phyloP scores from a whole-genome alignment of 2,329 filamentous ascomycete species.

The Clonostachys rosea region DNA sequence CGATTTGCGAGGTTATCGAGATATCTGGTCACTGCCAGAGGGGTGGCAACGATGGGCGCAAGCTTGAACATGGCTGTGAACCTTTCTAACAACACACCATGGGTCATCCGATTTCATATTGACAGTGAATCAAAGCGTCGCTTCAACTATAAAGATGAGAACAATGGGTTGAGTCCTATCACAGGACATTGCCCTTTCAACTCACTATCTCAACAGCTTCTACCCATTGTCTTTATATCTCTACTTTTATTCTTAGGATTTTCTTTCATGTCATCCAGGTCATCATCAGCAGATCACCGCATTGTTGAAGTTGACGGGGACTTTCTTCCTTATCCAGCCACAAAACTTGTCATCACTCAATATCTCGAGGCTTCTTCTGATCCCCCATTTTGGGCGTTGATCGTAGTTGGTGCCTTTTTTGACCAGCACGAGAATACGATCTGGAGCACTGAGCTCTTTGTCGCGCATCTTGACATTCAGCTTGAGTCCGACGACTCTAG shows the following conservation, averaged over 20 bases:
- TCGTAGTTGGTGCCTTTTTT: slow-evolving; percentile 42
- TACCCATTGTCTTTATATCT: neutral
- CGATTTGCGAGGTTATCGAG: too few relatives aligned
- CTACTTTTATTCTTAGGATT: neutral
- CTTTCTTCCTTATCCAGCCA: slow-evolving; percentile 36
- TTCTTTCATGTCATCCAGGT: slow-evolving; percentile 1
- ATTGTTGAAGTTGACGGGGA: slow-evolving; percentile 6
- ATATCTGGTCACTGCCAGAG: too few relatives aligned
- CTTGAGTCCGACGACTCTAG: slow-evolving; percentile 1
- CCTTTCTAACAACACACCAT: too few relatives aligned
- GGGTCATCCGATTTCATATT: too few relatives aligned
- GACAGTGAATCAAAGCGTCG: too few relatives aligned
- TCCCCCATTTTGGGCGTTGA: slow-evolving; percentile 35
- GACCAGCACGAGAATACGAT: slow-evolving; percentile 30
- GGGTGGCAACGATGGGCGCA: too few relatives aligned
- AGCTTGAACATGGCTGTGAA: too few relatives aligned
- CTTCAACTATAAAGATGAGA: too few relatives aligned
- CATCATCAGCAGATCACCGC: neutral
- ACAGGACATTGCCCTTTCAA: neutral
- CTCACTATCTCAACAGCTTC: neutral
- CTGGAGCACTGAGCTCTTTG: slow-evolving; percentile 41
- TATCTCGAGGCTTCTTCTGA: slow-evolving; percentile 16
- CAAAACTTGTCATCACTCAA: slow-evolving; percentile 38
- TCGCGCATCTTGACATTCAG: slow-evolving; percentile 17
- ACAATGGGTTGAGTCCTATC: too few relatives aligned